Evolutionary conservation across 108 stramenopile genomes (phyloP).

Genomic region (Seminavis robusta): DNA sequence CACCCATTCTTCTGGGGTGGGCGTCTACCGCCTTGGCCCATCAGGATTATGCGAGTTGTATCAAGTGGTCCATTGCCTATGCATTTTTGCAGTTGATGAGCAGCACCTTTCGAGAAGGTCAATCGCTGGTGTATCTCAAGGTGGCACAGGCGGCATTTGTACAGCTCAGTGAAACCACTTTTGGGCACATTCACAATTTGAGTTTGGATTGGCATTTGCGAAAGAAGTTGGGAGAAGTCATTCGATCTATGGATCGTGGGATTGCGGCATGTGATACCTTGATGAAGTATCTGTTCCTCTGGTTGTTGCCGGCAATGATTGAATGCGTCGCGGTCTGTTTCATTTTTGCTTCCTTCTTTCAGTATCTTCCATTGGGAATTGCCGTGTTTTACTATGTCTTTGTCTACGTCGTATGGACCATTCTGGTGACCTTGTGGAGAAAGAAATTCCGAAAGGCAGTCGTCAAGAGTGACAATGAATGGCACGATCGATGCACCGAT

Average conservation of each 20-base stretch:
- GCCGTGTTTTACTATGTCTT: slow-evolving; percentile 88
- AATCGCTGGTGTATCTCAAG: slow-evolving; percentile 90
- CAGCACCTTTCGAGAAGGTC: slow-evolving; percentile 83
- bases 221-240: slow-evolving; percentile 93
- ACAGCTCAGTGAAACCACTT: slow-evolving; percentile 84
- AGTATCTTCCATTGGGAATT: slow-evolving; percentile 64
- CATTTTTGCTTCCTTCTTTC: slow-evolving; percentile 87
- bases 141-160: slow-evolving; percentile 97
- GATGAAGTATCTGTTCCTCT: slow-evolving; percentile 94
- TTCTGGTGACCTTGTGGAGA: slow-evolving; percentile 92
- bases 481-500: slow-evolving; percentile 91
- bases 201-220: slow-evolving; percentile 94
- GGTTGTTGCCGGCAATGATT: slow-evolving; percentile 84
- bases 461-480: slow-evolving; percentile 67
- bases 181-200: slow-evolving; percentile 86
- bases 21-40: slow-evolving; percentile 87
- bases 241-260: slow-evolving; percentile 92
- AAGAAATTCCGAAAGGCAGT: slow-evolving; percentile 92
- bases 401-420: slow-evolving; percentile 87
- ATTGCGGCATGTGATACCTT: slow-evolving; percentile 81
- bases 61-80: slow-evolving; percentile 59
- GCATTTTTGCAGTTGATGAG: slow-evolving; percentile 59
- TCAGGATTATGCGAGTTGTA: slow-evolving; percentile 47
- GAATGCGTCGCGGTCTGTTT: slow-evolving; percentile 90
- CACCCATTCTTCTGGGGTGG: slow-evolving; percentile 85